Base-by-base conservation (phyloP, 306 rosid species). In the Alnus rubra region DNA sequence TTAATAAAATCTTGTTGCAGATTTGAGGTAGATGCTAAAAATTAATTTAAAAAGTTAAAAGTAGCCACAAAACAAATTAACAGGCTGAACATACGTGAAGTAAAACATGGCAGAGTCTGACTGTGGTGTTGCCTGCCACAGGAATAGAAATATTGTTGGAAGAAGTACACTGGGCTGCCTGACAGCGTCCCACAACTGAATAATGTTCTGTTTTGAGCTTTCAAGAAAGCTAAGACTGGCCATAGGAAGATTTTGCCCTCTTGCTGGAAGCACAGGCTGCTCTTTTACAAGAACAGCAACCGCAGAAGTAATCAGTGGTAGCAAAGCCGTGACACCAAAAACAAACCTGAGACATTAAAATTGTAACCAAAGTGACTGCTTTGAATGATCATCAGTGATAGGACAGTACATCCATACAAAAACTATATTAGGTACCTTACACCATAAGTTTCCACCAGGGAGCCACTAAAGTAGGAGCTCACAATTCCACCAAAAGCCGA, bases 51-150 rank as follows among this genome's bases (percentile, higher is more conserved):
- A 54, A 60, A 71, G 55, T 45, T 55, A 9, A 72, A 80, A 79
- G 30, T 68, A 67, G 58, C 62, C 28, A 58, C 7, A 42, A 50
- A 76, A 76, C 16, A 72, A 39, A 74, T 78, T 81, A 31, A 80
- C 71, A 74, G 62, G 64, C 18, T 76, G 79, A 69, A 85, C 98
- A 67, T 93, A 95, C 99, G 80, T 86, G 85, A 91, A 95, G 87
- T 82, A 95, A 84, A 95, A 95, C 98, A 93, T 95, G 54, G 98
- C 99, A 52, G 98, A 95, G 74, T 95, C 99, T n/a, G 98, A 95
- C 10, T 95, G 99, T 0, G 99, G 99, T 39, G 99, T 95, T 82
- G 97, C 92, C 90, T 95, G 99, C 99, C 99, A 95, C 88, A 93
- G 84, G 88, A 95, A 93, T 86, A 95, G 88, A 85, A 95, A 95